Percentiles rank a stretch among this genome's conserved stretches.
Evolutionary conservation across 805 yeast genomes (phyloP).

Genomic region (Starmerella tilneyi): DNA sequence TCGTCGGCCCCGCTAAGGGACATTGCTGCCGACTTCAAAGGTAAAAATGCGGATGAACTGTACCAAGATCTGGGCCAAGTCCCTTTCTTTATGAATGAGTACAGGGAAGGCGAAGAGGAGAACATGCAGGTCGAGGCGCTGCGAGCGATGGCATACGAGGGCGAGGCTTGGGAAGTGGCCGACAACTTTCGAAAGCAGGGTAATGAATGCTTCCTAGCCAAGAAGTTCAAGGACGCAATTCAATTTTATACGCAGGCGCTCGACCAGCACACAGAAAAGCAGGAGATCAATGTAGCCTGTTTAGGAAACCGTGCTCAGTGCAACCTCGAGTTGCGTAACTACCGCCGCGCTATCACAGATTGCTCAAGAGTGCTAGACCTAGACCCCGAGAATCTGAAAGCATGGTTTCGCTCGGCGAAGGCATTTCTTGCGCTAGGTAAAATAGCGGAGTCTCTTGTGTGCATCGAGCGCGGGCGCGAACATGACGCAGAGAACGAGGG

Average conservation of each 20-base stretch:
- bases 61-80: slow-evolving; percentile 65
- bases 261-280: slow-evolving; percentile 39
- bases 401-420: slow-evolving; percentile 72
- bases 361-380: slow-evolving; percentile 55
- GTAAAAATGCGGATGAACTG: slow-evolving; percentile 65
- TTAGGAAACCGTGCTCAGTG: slow-evolving; percentile 83
- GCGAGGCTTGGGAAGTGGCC: slow-evolving; percentile 89
- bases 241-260: slow-evolving; percentile 72
- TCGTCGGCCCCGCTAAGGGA: slow-evolving; percentile 21
- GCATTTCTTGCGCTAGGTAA: slow-evolving; percentile 63
- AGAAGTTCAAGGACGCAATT: slow-evolving; percentile 65
- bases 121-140: slow-evolving; percentile 75
- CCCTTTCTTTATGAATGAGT: slow-evolving; percentile 88
- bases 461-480: slow-evolving; percentile 53
- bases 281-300: slow-evolving; percentile 40
- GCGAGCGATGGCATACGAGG: slow-evolving; percentile 85
- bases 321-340: slow-evolving; percentile 74
- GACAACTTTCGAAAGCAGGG: slow-evolving; percentile 86
- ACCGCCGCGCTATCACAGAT: slow-evolving; percentile 76
- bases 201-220: slow-evolving; percentile 67
- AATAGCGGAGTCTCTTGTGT: slow-evolving; percentile 59
- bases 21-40: slow-evolving; percentile 30
- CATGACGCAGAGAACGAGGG: slow-evolving; percentile 53
- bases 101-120: slow-evolving; percentile 46
- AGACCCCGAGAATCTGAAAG: slow-evolving; percentile 64